Evolutionary conservation across 2,329 filamentous ascomycete genomes (phyloP).

Genomic region (Coniochaeta pulveracea): DNA sequence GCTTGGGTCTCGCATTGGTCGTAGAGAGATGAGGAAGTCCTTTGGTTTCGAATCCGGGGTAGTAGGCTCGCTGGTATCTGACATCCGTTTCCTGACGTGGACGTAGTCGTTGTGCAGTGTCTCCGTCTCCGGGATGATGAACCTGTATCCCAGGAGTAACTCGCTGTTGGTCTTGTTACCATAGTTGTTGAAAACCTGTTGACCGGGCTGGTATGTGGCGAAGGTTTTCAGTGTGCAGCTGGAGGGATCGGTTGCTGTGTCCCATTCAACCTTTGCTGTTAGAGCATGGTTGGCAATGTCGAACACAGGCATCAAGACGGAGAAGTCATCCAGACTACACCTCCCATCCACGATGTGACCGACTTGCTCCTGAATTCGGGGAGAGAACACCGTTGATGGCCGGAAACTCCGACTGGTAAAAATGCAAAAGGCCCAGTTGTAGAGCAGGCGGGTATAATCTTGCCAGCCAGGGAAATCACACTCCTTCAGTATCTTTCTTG

Average conservation of each 20-base stretch:
- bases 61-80: slow-evolving; percentile 13
- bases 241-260: slow-evolving; percentile 26
- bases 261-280: slow-evolving; percentile 47
- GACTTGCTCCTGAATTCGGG: slow-evolving; percentile 10
- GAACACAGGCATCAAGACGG: slow-evolving; percentile 57
- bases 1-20: slow-evolving; percentile 32
- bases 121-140: slow-evolving; percentile 36
- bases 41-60: slow-evolving; percentile 10
- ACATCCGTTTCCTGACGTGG: slow-evolving; percentile 37
- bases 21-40: slow-evolving; percentile 42
- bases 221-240: slow-evolving; percentile 30
- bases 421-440: slow-evolving; percentile 54
- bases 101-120: slow-evolving; percentile 48
- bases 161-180: slow-evolving; percentile 65
- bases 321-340: slow-evolving; percentile 46
- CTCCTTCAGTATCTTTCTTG: slow-evolving; percentile 24
- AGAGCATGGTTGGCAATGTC: slow-evolving; percentile 65
- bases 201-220: slow-evolving; percentile 33
- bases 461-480: slow-evolving; percentile 15
- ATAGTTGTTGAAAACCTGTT: slow-evolving; percentile 60
- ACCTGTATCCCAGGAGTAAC: slow-evolving; percentile 53
- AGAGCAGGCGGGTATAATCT: slow-evolving; percentile 36
- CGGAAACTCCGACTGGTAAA: slow-evolving; percentile 56
- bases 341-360: slow-evolving; percentile 19
- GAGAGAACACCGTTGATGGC: slow-evolving; percentile 42